Percentiles rank a stretch among this genome's conserved stretches.
Conservation (phyloP, 2,329 filamentous ascomycete genomes). For the Capronia epimyces region DNA sequence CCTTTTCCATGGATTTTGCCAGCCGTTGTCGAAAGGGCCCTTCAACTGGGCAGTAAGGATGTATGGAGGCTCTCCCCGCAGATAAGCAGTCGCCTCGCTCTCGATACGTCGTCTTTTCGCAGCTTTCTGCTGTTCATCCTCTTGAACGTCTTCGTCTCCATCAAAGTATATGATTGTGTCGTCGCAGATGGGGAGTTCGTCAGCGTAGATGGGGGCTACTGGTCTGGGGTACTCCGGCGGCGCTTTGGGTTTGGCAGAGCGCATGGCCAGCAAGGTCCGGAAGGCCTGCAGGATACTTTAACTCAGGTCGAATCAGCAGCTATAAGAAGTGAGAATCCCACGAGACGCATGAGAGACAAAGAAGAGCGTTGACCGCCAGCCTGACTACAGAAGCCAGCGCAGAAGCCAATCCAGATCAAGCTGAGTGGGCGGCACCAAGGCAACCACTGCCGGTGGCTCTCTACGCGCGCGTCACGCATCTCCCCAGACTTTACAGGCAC, state of each 20-base stretch:
- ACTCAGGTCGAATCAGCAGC: not conserved
- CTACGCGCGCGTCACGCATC: not conserved
- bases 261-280: conserved; percentile 8
- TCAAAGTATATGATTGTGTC: conserved; percentile 24
- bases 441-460: no score
- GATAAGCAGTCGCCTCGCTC: conserved; percentile 37
- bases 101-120: conserved; percentile 43
- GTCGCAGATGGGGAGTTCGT: conserved; percentile 21
- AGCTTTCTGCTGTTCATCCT: conserved; percentile 22
- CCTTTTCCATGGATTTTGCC: conserved; percentile 43
- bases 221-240: conserved; percentile 25
- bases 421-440: not conserved
- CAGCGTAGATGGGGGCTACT: conserved; percentile 21
- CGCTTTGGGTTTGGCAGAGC: conserved; percentile 7
- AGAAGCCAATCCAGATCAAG: no score
- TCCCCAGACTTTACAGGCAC: not conserved
- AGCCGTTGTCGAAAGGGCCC: conserved; percentile 42
- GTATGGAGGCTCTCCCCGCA: conserved; percentile 40
- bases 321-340: not conserved
- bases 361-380: no score
- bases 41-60: conserved; percentile 43
- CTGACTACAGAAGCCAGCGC: no score
- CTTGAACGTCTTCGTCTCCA: conserved; percentile 2
- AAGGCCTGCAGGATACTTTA: not conserved
- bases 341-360: not conserved